Evolutionary conservation across 2,329 filamentous ascomycete genomes (phyloP).

Genomic region (Sporothrix humicola): DNA sequence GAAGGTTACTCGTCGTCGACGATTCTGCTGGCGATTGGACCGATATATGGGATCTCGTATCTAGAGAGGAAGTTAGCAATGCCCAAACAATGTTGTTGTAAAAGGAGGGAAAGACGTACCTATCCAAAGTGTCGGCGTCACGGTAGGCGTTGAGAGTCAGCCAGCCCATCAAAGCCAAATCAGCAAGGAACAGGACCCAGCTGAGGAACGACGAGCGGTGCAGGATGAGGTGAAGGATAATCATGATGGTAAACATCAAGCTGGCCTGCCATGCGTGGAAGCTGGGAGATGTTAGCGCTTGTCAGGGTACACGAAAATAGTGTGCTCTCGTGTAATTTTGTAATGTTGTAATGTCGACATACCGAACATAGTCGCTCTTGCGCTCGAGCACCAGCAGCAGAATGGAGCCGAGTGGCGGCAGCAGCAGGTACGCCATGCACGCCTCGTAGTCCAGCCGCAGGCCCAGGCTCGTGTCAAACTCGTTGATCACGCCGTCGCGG

Average conservation of each 20-base stretch:
- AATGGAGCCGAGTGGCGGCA: constrained; percentile 86
- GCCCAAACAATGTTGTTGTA: too few species aligned
- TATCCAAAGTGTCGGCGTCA: constrained; percentile 73
- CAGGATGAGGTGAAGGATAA: constrained; percentile 83
- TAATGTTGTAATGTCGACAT: constrained; percentile 41
- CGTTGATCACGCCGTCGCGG: constrained; percentile 65
- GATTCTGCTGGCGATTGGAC: constrained; percentile 82
- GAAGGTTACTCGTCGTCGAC: constrained; percentile 74
- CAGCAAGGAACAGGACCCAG: constrained; percentile 79
- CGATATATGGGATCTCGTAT: constrained; percentile 88
- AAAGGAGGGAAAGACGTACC: constrained; percentile 50
- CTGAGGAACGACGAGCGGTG: constrained; percentile 83
- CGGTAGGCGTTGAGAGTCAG: constrained; percentile 80
- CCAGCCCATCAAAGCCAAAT: constrained; percentile 77
- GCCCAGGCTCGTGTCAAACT: constrained; percentile 91
- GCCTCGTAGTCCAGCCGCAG: constrained; percentile 89
- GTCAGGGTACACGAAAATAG: neutral
- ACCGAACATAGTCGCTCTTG: constrained; percentile 97
- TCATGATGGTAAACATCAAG: constrained; percentile 75
- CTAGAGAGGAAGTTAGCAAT: constrained; percentile 48
- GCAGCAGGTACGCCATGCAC: constrained; percentile 80
- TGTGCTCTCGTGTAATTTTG: neutral
- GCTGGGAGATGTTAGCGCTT: constrained; percentile 50
- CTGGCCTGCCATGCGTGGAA: constrained; percentile 97
- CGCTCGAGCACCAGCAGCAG: constrained; percentile 84